phyloP scores from a whole-genome alignment of 176 grass and related monocot genomes.

The maize (Zea mays) region DNA sequence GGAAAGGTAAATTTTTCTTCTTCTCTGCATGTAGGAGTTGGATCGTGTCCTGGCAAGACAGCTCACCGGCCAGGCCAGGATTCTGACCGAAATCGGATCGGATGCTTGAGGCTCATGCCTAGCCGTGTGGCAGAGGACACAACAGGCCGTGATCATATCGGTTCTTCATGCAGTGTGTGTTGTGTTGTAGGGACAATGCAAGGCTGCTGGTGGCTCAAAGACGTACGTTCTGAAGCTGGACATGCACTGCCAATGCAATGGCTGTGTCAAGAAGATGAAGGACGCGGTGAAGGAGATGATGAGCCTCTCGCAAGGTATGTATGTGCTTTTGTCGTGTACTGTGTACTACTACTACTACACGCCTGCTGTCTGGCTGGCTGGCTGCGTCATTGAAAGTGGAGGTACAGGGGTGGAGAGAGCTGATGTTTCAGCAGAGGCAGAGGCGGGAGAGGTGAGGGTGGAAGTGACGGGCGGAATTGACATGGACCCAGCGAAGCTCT shows the following conservation, averaged over 20 bases:
- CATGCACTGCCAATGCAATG: slow-evolving; percentile 50
- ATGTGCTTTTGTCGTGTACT: too few relatives aligned
- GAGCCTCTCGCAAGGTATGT: slow-evolving; percentile 29
- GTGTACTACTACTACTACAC: too few relatives aligned
- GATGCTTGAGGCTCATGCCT: too few relatives aligned
- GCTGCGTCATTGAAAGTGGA: background rate
- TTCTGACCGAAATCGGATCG: too few relatives aligned
- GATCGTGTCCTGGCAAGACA: too few relatives aligned
- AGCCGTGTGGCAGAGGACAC: too few relatives aligned
- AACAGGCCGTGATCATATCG: background rate
- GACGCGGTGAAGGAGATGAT: slow-evolving; percentile 40
- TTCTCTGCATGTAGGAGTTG: background rate
- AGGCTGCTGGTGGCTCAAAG: background rate
- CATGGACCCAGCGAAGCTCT: slow-evolving; percentile 30
- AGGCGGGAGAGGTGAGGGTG: slow-evolving; percentile 34
- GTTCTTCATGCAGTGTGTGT: background rate
- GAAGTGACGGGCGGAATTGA: background rate
- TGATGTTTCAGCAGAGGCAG: slow-evolving; percentile 27
- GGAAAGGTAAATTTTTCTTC: slow-evolving; percentile 23
- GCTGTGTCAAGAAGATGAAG: slow-evolving; percentile 47
- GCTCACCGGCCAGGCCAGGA: too few relatives aligned
- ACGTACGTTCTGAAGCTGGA: slow-evolving; percentile 22
- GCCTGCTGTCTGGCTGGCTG: too few relatives aligned
- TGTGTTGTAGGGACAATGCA: background rate
- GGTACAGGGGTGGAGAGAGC: slow-evolving; percentile 34